phyloP scores from a whole-genome alignment of 805 yeast genomes.

The Cyberlindnera samutprakarnensis region DNA sequence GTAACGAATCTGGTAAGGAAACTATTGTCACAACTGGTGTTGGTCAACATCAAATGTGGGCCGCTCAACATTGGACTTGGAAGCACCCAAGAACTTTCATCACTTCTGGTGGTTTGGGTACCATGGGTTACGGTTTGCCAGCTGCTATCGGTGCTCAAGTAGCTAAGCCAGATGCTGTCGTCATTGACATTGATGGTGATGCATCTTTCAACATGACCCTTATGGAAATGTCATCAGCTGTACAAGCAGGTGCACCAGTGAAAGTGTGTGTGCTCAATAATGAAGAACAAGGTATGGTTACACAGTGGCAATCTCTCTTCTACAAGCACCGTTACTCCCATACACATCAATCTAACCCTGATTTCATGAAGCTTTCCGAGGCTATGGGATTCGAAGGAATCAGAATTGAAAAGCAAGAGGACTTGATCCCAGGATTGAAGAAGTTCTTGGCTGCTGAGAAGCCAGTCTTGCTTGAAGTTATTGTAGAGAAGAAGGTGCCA shows the following conservation, averaged over 20 bases:
- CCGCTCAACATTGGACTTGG: slow-evolving; percentile 97
- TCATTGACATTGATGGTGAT: slow-evolving; percentile 97
- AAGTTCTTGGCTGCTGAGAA: slow-evolving; percentile 62
- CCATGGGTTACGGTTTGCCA: slow-evolving; percentile 97
- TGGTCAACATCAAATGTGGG: slow-evolving; percentile 99
- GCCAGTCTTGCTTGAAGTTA: slow-evolving; percentile 86
- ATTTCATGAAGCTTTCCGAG: slow-evolving; percentile 87
- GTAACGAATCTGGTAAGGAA: slow-evolving; percentile 55
- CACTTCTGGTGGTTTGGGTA: slow-evolving; percentile 98
- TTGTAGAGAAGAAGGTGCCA: slow-evolving; percentile 84
- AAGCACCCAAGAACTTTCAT: slow-evolving; percentile 85
- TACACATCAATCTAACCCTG: slow-evolving; percentile 93
- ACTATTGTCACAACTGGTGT: slow-evolving; percentile 95
- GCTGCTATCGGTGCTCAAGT: slow-evolving; percentile 98
- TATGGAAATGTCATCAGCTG: slow-evolving; percentile 88
- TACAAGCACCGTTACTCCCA: slow-evolving; percentile 97
- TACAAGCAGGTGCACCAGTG: slow-evolving; percentile 87
- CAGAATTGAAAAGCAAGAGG: slow-evolving; percentile 61
- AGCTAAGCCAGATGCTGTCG: slow-evolving; percentile 89
- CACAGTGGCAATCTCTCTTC: slow-evolving; percentile 98
- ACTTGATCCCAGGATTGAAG: slow-evolving; percentile 49
- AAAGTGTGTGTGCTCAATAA: slow-evolving; percentile 86
- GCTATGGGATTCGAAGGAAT: slow-evolving; percentile 89
- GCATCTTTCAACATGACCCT: slow-evolving; percentile 99
- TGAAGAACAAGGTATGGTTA: slow-evolving; percentile 99